Percentiles rank a stretch among this genome's conserved stretches.
phyloP scores from a whole-genome alignment of 2,329 filamentous ascomycete species.

The Coleophoma crateriformis region DNA sequence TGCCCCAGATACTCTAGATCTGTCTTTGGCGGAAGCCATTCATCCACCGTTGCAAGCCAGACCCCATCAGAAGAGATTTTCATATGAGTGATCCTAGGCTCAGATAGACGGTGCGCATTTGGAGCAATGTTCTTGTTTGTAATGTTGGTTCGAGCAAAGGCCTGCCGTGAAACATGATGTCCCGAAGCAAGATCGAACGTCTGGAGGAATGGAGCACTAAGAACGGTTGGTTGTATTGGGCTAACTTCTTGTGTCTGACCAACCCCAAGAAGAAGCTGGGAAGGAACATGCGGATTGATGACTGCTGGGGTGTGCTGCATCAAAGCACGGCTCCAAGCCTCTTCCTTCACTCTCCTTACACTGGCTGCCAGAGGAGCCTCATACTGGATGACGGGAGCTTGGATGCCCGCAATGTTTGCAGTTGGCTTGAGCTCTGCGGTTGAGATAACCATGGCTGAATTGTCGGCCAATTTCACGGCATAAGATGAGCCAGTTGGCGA shows the following conservation, averaged over 20 bases:
- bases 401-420: conserved; percentile 78
- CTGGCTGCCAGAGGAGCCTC: conserved; percentile 45
- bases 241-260: conserved; percentile 54
- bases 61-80: conserved; percentile 73
- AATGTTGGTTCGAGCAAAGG: conserved; percentile 79
- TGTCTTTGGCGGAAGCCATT: conserved; percentile 71
- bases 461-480: conserved; percentile 80
- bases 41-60: conserved; percentile 89
- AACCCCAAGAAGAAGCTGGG: conserved; percentile 63
- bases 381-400: conserved; percentile 51
- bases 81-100: conserved; percentile 73
- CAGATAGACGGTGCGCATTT: conserved; percentile 64
- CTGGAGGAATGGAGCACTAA: conserved; percentile 65
- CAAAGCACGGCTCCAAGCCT: conserved; percentile 17
- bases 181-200: conserved; percentile 79
- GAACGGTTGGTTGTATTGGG: conserved; percentile 40
- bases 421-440: conserved; percentile 84
- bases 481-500: conserved; percentile 78
- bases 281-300: conserved; percentile 56
- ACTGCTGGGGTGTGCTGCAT: conserved; percentile 46
- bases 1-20: conserved; percentile 59
- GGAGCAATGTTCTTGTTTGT: conserved; percentile 75
- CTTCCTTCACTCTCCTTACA: conserved; percentile 39
- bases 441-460: conserved; percentile 84
- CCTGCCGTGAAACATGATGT: conserved; percentile 78